Conservation (phyloP, 2,329 filamentous ascomycete species). For the Plectosphaerella plurivora region DNA sequence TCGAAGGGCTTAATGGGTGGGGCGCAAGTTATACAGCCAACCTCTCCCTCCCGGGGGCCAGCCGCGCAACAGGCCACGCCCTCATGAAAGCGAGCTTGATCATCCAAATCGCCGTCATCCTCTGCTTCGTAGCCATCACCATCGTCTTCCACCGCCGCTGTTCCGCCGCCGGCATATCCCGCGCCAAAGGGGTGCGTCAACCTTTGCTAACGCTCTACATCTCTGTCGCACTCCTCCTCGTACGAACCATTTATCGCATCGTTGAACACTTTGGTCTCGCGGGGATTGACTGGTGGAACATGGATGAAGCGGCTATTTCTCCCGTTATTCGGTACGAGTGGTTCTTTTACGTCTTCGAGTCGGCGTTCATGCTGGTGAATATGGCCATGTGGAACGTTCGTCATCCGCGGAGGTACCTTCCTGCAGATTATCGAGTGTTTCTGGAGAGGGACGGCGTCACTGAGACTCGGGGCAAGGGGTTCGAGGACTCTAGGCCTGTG, state of each 20-base stretch:
- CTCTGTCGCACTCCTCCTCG: conserved; percentile 42
- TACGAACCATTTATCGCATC: conserved; percentile 52
- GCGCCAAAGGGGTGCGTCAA: conserved; percentile 21
- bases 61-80: conserved; percentile 35
- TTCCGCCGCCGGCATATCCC: conserved; percentile 25
- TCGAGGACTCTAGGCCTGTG: conserved; percentile 40
- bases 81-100: conserved; percentile 47
- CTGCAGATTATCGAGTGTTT: conserved; percentile 42
- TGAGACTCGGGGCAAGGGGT: conserved; percentile 44
- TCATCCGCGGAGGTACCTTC: conserved; percentile 48
- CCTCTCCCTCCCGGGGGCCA: conserved; percentile 27
- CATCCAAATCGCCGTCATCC: conserved; percentile 50
- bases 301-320: conserved; percentile 30
- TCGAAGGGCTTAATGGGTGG: conserved; percentile 44
- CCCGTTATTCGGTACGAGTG: conserved; percentile 51
- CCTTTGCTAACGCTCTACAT: conserved; percentile 46
- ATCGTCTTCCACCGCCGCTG: conserved; percentile 43
- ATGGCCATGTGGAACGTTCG: conserved; percentile 42
- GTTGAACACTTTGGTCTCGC: conserved; percentile 55
- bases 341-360: conserved; percentile 58
- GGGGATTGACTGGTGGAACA: conserved; percentile 29
- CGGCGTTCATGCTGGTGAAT: conserved; percentile 46
- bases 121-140: conserved; percentile 43
- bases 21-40: conserved; percentile 45
- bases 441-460: conserved; percentile 43